Evolutionary conservation across 2,329 filamentous ascomycete genomes (phyloP).

Genomic region (Furcasterigmium furcatum): DNA sequence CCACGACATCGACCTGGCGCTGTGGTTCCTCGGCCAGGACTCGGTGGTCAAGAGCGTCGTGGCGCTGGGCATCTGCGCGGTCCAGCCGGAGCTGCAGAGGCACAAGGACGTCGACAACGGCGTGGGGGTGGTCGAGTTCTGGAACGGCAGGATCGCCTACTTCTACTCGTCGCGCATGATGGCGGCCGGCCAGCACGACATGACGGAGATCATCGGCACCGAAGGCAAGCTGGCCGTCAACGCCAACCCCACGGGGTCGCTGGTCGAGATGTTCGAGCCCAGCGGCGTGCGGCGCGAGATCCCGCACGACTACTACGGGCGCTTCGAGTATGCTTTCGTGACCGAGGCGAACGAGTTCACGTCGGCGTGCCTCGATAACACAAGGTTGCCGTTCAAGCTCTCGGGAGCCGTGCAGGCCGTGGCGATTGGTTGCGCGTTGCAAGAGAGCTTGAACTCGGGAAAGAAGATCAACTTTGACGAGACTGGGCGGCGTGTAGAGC

Average conservation of each 20-base stretch:
- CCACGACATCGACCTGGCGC: conserved; percentile 54
- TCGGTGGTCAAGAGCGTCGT: conserved; percentile 24
- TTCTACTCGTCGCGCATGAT: conserved; percentile 65
- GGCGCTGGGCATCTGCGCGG: conserved; percentile 25
- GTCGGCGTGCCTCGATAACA: conserved; percentile 53
- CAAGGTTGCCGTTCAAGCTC: conserved; percentile 51
- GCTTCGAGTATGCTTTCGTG: conserved; percentile 62
- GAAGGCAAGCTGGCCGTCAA: conserved; percentile 62
- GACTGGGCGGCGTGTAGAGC: conserved; percentile 39
- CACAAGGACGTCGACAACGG: conserved; percentile 27
- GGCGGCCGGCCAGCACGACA: conserved; percentile 65
- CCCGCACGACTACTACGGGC: conserved; percentile 58
- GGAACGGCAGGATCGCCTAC: conserved; percentile 59
- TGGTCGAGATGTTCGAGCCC: conserved; percentile 52
- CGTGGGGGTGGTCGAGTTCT: conserved; percentile 60
- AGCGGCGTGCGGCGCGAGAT: conserved; percentile 55
- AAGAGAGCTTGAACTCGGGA: conserved; percentile 51
- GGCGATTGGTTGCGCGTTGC: conserved; percentile 57
- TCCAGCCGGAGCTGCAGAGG: conserved; percentile 25
- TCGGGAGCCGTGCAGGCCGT: conserved; percentile 55
- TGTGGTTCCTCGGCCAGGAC: conserved; percentile 29
- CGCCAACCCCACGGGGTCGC: conserved; percentile 48
- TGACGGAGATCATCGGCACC: conserved; percentile 65
- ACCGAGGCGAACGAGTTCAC: conserved; percentile 63
- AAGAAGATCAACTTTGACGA: conserved; percentile 59